These are phyloP conservation scores for Agastache rugosa DNA, from an alignment of 257 asterid species.

Conservation along the genomic window DNA sequence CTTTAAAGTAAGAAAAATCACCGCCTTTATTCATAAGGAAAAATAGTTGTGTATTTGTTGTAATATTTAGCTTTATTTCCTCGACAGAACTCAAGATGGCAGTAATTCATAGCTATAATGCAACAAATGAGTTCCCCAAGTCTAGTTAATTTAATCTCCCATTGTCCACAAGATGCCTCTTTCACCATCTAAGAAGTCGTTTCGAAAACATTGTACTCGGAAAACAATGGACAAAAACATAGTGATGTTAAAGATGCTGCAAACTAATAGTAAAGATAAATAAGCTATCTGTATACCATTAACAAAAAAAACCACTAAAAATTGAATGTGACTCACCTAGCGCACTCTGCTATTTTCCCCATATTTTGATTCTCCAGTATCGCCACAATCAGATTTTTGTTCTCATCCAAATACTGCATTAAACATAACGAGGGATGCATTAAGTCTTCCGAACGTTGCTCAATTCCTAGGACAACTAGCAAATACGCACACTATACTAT, in stretches of 20 bases:
- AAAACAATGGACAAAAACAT: neutral
- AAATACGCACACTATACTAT: neutral
- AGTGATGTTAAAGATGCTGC: neutral
- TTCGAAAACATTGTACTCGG: neutral
- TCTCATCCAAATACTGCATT: constrained; percentile 89
- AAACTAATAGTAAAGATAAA: neutral
- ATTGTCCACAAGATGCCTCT: constrained; percentile 19
- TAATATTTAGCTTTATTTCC: neutral
- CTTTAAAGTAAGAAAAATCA: neutral
- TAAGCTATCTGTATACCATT: neutral
- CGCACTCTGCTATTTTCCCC: constrained; percentile 87
- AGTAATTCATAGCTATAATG: neutral
- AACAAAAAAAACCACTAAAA: constrained; percentile 10
- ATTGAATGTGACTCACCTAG: constrained; percentile 60
- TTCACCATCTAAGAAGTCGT: constrained; percentile 13
- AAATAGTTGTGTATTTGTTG: neutral
- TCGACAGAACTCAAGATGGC: neutral
- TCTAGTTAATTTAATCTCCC: neutral
- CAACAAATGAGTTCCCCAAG: neutral
- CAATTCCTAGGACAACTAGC: constrained; percentile 9
- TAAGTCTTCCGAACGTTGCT: neutral
- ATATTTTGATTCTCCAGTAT: constrained; percentile 81
- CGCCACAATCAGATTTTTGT: constrained; percentile 86
- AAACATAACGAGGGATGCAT: constrained; percentile 3
- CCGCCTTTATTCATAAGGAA: neutral